phyloP scores from a whole-genome alignment of 2,329 filamentous ascomycete genomes.

The Colletotrichum sp. region DNA sequence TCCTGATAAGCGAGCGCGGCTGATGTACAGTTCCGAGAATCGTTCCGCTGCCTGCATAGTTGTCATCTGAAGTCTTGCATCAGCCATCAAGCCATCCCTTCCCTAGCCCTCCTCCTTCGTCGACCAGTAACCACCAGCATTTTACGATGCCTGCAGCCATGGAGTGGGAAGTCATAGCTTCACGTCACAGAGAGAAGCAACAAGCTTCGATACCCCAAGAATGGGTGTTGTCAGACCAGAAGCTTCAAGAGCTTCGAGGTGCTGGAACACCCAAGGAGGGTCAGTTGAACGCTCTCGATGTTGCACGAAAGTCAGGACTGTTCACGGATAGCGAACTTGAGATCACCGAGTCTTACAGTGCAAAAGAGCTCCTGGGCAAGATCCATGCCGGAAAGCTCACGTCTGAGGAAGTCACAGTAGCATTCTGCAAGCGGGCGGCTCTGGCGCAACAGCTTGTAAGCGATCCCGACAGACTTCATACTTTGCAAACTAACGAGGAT shows the following conservation, averaged over 20 bases:
- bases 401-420: slow-evolving; percentile 27
- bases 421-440: slow-evolving; percentile 31
- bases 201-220: slow-evolving; percentile 13
- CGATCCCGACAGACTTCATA: not conserved
- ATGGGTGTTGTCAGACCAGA: slow-evolving; percentile 8
- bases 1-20: not conserved
- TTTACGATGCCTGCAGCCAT: not conserved
- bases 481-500: not conserved
- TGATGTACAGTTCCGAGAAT: not conserved
- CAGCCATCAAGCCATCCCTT: not conserved
- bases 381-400: slow-evolving; percentile 23
- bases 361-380: slow-evolving; percentile 18
- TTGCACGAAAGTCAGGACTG: slow-evolving; percentile 5
- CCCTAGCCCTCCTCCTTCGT: not conserved
- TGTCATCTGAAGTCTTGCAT: not conserved
- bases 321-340: slow-evolving; percentile 25
- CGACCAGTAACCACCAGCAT: not conserved
- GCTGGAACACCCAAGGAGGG: slow-evolving; percentile 12
- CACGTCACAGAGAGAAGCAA: slow-evolving; percentile 11
- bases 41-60: not conserved
- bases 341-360: slow-evolving; percentile 24
- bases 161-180: slow-evolving; percentile 16
- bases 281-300: slow-evolving; percentile 8
- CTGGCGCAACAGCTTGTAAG: slow-evolving; percentile 29
- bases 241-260: slow-evolving; percentile 1